Evolutionary conservation across 306 rosid genomes (phyloP).

Genomic region (Herpetospermum pedunculosum): DNA sequence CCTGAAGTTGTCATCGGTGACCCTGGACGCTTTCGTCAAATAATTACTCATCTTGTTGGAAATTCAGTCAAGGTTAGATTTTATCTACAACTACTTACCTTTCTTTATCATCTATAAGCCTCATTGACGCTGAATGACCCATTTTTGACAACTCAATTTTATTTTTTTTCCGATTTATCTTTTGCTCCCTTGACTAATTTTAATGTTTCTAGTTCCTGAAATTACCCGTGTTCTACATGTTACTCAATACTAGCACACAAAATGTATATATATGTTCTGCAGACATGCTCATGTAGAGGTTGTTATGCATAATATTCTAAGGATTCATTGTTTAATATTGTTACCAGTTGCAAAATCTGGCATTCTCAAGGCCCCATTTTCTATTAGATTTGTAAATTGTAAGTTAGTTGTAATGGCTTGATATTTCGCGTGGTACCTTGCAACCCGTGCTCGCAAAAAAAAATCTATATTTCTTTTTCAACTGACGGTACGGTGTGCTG

Average conservation of each 20-base stretch:
- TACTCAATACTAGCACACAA: not conserved
- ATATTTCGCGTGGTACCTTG: not conserved
- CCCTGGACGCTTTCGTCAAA: conserved; percentile 82
- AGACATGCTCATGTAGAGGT: not conserved
- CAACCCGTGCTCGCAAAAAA: not conserved
- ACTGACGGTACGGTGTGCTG: not conserved
- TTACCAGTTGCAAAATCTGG: not conserved
- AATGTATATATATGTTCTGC: not conserved
- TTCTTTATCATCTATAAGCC: not conserved
- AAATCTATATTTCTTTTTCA: not conserved
- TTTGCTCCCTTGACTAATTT: not conserved
- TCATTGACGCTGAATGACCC: not conserved
- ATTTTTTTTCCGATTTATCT: not conserved
- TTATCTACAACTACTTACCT: not conserved
- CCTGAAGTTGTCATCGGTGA: conserved; percentile 78
- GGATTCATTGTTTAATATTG: not conserved
- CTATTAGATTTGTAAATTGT: not conserved
- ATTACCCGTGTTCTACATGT: not conserved
- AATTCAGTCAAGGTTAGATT: conserved; percentile 72
- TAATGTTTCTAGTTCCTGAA: not conserved
- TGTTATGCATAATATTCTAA: not conserved
- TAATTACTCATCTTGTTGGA: conserved; percentile 78
- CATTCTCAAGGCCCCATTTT: not conserved
- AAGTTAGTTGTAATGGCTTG: not conserved
- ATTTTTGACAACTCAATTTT: not conserved